Percentiles rank a stretch among this genome's conserved stretches.
phyloP scores from a whole-genome alignment of 352 stramenopile genomes.

The Globisporangium paddicum region DNA sequence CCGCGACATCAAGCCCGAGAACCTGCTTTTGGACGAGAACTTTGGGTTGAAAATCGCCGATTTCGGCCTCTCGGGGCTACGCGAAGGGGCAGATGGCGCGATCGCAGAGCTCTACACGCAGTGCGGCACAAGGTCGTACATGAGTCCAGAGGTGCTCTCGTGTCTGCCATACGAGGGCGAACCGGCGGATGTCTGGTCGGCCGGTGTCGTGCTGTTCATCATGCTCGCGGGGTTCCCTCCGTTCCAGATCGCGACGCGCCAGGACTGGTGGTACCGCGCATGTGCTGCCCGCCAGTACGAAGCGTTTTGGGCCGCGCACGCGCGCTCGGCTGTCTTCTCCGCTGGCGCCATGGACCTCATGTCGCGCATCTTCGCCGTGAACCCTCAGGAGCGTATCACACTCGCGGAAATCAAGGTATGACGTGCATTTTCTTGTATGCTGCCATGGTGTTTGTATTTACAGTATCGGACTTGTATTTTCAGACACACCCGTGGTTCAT shows the following conservation, averaged over 20 bases:
- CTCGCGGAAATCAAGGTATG: conserved; percentile 70
- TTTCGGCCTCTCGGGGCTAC: conserved; percentile 93
- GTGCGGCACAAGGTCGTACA: conserved; percentile 91
- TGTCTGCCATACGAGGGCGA: conserved; percentile 82
- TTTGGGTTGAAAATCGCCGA: conserved; percentile 92
- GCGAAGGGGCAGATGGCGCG: conserved; percentile 51
- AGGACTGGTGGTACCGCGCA: conserved; percentile 90
- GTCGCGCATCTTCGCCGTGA: conserved; percentile 64
- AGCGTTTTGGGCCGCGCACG: conserved; percentile 74
- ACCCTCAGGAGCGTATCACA: conserved; percentile 70
- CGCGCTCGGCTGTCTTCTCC: conserved; percentile 68
- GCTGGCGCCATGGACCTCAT: conserved; percentile 65
- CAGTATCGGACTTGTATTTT: background rate
- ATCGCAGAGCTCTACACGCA: conserved; percentile 78
- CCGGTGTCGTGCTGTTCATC: conserved; percentile 92
- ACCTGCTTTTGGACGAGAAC: conserved; percentile 85
- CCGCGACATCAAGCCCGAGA: conserved; percentile 94
- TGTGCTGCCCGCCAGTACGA: conserved; percentile 71
- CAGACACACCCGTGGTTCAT: conserved; percentile 64
- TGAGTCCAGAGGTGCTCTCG: conserved; percentile 90
- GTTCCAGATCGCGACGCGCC: conserved; percentile 85
- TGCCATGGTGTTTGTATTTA: background rate
- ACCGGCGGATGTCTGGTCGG: conserved; percentile 88
- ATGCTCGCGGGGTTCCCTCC: conserved; percentile 91
- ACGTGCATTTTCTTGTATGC: background rate